These are phyloP conservation scores for Endotrypanum monterogeii DNA, from an alignment of 208 protist genomes.

Conservation along the genomic window DNA sequence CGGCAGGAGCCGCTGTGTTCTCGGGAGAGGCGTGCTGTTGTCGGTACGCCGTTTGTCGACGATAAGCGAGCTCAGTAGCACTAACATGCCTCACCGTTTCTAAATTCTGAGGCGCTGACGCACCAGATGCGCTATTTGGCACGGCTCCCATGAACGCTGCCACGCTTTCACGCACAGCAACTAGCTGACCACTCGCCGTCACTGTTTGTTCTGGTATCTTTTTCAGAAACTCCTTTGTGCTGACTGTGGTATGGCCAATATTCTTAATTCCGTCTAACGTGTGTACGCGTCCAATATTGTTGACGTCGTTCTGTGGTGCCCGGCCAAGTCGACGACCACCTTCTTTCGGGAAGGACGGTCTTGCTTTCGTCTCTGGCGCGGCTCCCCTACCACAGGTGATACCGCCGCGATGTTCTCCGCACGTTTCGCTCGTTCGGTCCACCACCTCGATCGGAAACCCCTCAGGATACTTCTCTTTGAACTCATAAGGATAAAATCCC, in stretches of 20 bases:
- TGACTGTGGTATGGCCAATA: slow-evolving; percentile 17
- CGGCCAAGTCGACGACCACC: slow-evolving; percentile 39
- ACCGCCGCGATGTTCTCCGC: slow-evolving; percentile 12
- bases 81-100: slow-evolving; percentile 52
- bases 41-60: slow-evolving; percentile 1
- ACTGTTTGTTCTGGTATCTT: slow-evolving; percentile 65
- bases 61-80: slow-evolving; percentile 43
- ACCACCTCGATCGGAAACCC: slow-evolving; percentile 89
- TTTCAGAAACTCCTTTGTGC: slow-evolving; percentile 65
- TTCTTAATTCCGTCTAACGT: slow-evolving; percentile 28
- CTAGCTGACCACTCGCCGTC: slow-evolving; percentile 67
- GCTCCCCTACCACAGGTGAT: background rate
- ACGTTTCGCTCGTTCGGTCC: slow-evolving; percentile 53
- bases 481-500: slow-evolving; percentile 95
- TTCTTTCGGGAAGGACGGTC: background rate
- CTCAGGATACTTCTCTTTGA: slow-evolving; percentile 92
- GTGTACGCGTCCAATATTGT: slow-evolving; percentile 22
- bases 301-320: background rate
- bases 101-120: background rate
- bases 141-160: slow-evolving; percentile 47
- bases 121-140: background rate
- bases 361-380: background rate
- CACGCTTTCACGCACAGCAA: slow-evolving; percentile 65
- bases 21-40: background rate
- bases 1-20: background rate